Evolutionary conservation across 148 eudicot genomes (phyloP).

Genomic region (Pouteria glomerata): DNA sequence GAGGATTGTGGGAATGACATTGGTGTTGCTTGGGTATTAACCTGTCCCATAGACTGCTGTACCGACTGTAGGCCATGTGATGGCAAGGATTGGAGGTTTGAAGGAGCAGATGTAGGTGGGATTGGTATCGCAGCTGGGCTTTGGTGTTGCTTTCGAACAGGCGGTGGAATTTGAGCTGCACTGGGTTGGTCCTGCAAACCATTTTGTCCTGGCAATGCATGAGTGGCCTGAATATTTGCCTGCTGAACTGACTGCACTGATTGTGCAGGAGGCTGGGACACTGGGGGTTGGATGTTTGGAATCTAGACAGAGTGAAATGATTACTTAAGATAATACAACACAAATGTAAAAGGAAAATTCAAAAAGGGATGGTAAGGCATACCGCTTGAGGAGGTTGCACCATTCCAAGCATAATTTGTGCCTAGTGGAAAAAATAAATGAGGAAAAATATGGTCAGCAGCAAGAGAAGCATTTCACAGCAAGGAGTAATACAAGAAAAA

Average conservation of each 20-base stretch:
- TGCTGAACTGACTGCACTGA: slow-evolving; percentile 38
- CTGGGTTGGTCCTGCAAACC: slow-evolving; percentile 49
- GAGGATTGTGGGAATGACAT: slow-evolving; percentile 47
- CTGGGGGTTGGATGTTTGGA: slow-evolving; percentile 50
- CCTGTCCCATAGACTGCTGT: slow-evolving; percentile 45
- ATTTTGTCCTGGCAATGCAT: slow-evolving; percentile 43
- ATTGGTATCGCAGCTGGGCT: slow-evolving; percentile 37
- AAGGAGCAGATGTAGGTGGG: slow-evolving; percentile 34
- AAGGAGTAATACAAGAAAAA: neutral
- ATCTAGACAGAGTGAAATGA: slow-evolving; percentile 22
- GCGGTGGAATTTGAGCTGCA: slow-evolving; percentile 31
- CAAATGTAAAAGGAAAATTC: neutral
- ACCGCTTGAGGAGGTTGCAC: slow-evolving; percentile 75
- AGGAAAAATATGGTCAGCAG: slow-evolving; percentile 4
- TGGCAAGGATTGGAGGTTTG: slow-evolving; percentile 37
- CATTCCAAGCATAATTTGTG: slow-evolving; percentile 99
- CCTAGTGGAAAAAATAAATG: slow-evolving; percentile 35
- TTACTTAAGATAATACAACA: neutral
- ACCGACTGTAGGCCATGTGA: slow-evolving; percentile 37
- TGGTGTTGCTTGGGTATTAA: slow-evolving; percentile 42
- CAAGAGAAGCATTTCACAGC: neutral
- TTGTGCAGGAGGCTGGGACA: slow-evolving; percentile 38
- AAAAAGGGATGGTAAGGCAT: slow-evolving; percentile 10
- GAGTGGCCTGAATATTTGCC: slow-evolving; percentile 38
- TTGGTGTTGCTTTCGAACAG: slow-evolving; percentile 49